Percentiles rank a stretch among this genome's conserved stretches.
phyloP scores from a whole-genome alignment of 2,329 filamentous ascomycete genomes.

The Aspergillus texensis region DNA sequence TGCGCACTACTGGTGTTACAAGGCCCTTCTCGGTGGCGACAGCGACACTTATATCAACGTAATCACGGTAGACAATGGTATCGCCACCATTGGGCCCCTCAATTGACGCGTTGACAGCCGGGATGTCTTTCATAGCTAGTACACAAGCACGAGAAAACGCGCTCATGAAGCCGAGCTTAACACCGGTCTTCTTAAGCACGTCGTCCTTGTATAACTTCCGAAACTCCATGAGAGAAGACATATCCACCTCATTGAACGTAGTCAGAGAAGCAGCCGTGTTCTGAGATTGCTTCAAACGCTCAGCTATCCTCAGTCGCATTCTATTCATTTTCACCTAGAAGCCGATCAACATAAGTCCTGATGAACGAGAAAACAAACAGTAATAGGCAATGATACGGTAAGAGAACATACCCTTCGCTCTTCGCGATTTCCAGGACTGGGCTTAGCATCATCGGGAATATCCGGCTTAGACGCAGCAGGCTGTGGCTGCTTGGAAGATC shows the following conservation, averaged over 20 bases:
- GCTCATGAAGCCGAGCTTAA: conserved; percentile 99
- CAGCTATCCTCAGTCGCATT: conserved; percentile 95
- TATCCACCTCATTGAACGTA: conserved; percentile 99
- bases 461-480: conserved; percentile 25
- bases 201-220: conserved; percentile 97
- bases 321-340: conserved; percentile 97
- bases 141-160: conserved; percentile 90
- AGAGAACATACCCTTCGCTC: conserved; percentile 74
- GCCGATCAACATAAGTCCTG: conserved; percentile 7
- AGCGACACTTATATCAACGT: conserved; percentile 95
- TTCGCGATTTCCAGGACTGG: conserved; percentile 70
- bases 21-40: conserved; percentile 97
- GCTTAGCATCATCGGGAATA: conserved; percentile 23
- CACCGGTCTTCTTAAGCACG: conserved; percentile 89
- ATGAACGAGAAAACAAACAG: background rate
- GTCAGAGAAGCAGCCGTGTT: conserved; percentile 97
- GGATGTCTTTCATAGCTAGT: conserved; percentile 92
- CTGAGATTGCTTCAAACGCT: conserved; percentile 98
- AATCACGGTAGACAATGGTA: conserved; percentile 97
- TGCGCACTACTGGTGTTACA: conserved; percentile 94
- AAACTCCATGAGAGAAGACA: conserved; percentile 97
- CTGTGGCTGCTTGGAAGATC: conserved; percentile 23
- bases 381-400: background rate
- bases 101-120: conserved; percentile 92
- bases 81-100: conserved; percentile 94